phyloP scores from a whole-genome alignment of 139 green algal genomes.

The Tetradesmus obliquus region DNA sequence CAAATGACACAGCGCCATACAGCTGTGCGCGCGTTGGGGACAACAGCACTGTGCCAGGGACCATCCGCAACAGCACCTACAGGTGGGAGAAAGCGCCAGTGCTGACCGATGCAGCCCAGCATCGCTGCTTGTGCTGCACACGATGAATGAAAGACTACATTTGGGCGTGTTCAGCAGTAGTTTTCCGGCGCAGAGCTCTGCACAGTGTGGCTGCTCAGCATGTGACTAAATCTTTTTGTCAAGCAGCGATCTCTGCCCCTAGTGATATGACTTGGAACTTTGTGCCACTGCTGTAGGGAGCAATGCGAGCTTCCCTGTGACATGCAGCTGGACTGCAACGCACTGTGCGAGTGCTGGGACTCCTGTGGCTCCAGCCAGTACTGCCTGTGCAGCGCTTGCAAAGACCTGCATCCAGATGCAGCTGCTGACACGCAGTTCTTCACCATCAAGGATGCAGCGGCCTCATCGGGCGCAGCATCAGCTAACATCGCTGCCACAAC shows the following conservation, averaged over 20 bases:
- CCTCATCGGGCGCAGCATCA: background rate
- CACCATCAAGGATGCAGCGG: slow-evolving; percentile 52
- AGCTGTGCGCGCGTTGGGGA: slow-evolving; percentile 51
- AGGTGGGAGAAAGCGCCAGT: background rate
- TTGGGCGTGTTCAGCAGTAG: too few relatives aligned
- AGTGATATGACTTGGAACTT: background rate
- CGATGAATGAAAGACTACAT: too few relatives aligned
- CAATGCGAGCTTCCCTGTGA: slow-evolving; percentile 64
- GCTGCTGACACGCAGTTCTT: slow-evolving; percentile 54
- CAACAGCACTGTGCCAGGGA: slow-evolving; percentile 24
- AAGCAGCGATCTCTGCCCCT: background rate
- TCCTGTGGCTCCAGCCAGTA: slow-evolving; percentile 34
- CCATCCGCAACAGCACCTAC: slow-evolving; percentile 45
- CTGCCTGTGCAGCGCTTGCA: slow-evolving; percentile 61
- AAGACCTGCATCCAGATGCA: slow-evolving; percentile 39
- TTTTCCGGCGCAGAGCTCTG: too few relatives aligned
- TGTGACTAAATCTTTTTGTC: too few relatives aligned
- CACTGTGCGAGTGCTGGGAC: slow-evolving; percentile 65
- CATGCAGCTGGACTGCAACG: slow-evolving; percentile 59
- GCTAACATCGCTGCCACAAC: slow-evolving; percentile 14
- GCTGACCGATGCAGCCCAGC: background rate
- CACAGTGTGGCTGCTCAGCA: too few relatives aligned
- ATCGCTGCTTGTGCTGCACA: background rate
- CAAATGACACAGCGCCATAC: slow-evolving; percentile 56
- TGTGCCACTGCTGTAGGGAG: slow-evolving; percentile 1